phyloP scores from a whole-genome alignment of 1,284 basidiomycete species.

The Fomes fomentarius region DNA sequence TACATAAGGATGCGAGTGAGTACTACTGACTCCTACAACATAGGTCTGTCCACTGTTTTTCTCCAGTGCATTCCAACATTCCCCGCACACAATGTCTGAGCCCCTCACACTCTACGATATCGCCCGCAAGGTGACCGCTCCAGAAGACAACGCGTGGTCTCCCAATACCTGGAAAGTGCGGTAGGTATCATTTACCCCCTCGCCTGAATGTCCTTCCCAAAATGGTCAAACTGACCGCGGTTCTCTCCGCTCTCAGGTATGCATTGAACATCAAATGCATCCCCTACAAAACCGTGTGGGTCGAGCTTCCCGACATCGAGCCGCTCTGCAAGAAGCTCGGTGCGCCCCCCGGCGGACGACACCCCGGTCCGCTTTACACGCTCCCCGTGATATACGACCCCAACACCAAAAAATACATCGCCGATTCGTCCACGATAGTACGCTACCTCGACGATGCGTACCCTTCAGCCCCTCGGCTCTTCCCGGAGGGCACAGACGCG shows the following conservation, averaged over 20 bases:
- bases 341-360: constrained; percentile 16
- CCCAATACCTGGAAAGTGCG: constrained; percentile 2
- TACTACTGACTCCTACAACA: too few relatives aligned
- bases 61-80: not conserved
- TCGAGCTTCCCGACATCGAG: constrained; percentile 41
- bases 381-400: constrained; percentile 18
- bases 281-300: constrained; percentile 38
- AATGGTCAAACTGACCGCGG: not conserved
- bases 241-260: constrained; percentile 28
- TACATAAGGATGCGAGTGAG: too few relatives aligned
- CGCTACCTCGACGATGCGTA: constrained; percentile 37
- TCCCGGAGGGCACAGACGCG: constrained; percentile 16
- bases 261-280: constrained; percentile 39
- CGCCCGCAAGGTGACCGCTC: not conserved
- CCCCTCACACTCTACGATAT: constrained; percentile 1
- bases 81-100: not conserved
- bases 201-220: not conserved
- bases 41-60: not conserved
- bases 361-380: constrained; percentile 25
- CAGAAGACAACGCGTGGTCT: not conserved
- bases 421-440: constrained; percentile 36
- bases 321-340: constrained; percentile 32
- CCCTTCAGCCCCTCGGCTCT: constrained; percentile 28
- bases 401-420: constrained; percentile 25
- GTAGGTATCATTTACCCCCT: not conserved